phyloP scores from a whole-genome alignment of 2,329 filamentous ascomycete species.

The Acrocalymma vagum region DNA sequence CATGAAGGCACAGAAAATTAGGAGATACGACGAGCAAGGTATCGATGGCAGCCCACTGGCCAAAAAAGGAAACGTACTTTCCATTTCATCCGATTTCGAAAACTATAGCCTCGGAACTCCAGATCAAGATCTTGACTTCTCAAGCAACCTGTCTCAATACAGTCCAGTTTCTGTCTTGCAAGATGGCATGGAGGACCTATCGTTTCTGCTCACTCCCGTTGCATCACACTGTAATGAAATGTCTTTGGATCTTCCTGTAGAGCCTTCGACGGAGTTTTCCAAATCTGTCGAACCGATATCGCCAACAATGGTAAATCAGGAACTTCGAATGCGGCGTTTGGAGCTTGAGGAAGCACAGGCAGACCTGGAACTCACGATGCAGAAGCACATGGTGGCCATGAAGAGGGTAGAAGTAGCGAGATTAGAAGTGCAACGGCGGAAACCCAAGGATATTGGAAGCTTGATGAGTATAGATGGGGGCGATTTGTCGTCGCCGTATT shows the following conservation, averaged over 20 bases:
- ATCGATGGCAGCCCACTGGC: too few species aligned
- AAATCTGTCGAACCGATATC: conserved; percentile 5
- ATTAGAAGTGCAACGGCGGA: neutral
- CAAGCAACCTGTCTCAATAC: too few species aligned
- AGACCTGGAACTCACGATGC: conserved; percentile 4
- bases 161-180: too few species aligned
- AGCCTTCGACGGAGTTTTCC: neutral
- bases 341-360: conserved; percentile 8
- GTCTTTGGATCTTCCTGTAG: conserved; percentile 4
- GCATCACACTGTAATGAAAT: conserved; percentile 1
- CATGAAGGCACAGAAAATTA: neutral
- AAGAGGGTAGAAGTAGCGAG: conserved; percentile 9
- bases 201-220: neutral
- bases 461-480: too few species aligned
- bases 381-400: conserved; percentile 10
- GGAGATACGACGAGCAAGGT: too few species aligned
- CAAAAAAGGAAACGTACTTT: too few species aligned
- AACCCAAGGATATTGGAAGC: too few species aligned
- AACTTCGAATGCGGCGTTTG: conserved; percentile 12
- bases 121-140: too few species aligned
- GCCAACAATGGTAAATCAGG: conserved; percentile 10
- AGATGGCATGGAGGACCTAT: too few species aligned
- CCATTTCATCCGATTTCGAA: too few species aligned
- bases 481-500: too few species aligned
- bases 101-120: too few species aligned